Percentiles rank a stretch among this genome's conserved stretches.
These are phyloP conservation scores for Aureobasidium sp. DNA, from an alignment of 2,329 filamentous ascomycete species.

Conservation along the genomic window DNA sequence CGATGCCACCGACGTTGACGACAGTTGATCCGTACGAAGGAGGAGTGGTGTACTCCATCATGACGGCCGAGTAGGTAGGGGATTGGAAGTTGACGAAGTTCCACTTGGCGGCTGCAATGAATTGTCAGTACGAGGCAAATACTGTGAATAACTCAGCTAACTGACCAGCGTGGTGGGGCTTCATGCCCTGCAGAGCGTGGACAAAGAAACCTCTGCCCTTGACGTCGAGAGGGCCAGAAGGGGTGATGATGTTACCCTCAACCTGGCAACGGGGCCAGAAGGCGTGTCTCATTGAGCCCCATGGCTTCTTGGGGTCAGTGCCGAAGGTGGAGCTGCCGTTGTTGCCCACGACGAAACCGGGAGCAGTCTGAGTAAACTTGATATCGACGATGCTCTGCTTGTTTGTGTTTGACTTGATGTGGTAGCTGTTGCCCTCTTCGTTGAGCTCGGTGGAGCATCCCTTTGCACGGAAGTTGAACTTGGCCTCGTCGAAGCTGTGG, in stretches of 20 bases:
- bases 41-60: conserved; percentile 96
- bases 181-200: conserved; percentile 93
- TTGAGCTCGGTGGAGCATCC: conserved; percentile 79
- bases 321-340: conserved; percentile 79
- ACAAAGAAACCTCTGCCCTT: conserved; percentile 71
- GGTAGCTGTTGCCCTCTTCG: conserved; percentile 72
- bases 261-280: conserved; percentile 88
- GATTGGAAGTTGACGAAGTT: conserved; percentile 91
- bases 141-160: not conserved
- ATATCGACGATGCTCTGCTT: conserved; percentile 75
- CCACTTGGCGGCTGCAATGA: conserved; percentile 61
- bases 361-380: conserved; percentile 64
- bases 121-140: not conserved
- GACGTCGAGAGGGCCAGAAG: conserved; percentile 72
- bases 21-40: conserved; percentile 80
- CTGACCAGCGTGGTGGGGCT: conserved; percentile 85
- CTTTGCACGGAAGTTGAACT: conserved; percentile 75
- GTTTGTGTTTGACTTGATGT: conserved; percentile 84
- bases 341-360: conserved; percentile 77
- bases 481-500: conserved; percentile 75
- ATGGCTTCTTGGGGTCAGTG: conserved; percentile 75
- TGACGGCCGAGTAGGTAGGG: conserved; percentile 71
- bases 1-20: conserved; percentile 75
- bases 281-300: conserved; percentile 83
- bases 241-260: conserved; percentile 76